Base-by-base conservation (phyloP, 1,284 basidiomycete genomes). In the Sphagnurus paluster region DNA sequence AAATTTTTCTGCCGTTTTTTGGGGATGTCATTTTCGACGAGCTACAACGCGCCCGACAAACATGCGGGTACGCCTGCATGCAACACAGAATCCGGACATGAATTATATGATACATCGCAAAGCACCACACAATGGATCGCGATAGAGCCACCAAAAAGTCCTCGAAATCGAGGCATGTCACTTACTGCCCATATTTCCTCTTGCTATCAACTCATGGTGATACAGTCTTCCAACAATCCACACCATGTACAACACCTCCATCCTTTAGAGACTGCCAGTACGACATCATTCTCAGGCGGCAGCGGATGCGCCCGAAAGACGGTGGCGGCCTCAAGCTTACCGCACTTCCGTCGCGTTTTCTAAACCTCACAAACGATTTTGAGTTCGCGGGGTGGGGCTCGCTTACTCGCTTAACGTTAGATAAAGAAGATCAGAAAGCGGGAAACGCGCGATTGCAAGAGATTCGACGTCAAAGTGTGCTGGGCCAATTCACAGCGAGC, bases 351-450 rank as follows among this genome's bases (percentile, higher is more conserved):
- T 84, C 83, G 4, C 76, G 80, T 21, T 84, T 83, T 54, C 58
- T 79, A 35, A 80, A 86, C 57, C 71, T 84, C n/a, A 65, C 76
- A 6, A 78, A 83, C 54, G 71, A 78, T 30, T 82, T 82, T 50
- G 80, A 84, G 53, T 85, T 85, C 53, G 75, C 82, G 2, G 82
- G 82, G 1, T 86, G 83, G 84, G 84, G 84, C 1, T 72, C 75
- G 2, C 58, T 76, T 4, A 62, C 66, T 8, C 67, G 68, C 42
- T 49, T 82, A 1, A 66, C 68, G 19, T 67, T 86, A 5, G 63
- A 66, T 0, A 41, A 53, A 1, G 66, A 72, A 9, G 70, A 71
- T 29, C 54, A 61, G 17, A 60, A 66, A 14, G 59, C 61, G 9
- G 76, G 74, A 2, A 63, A 68, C 6, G 55, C 60, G 16, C 60